These are phyloP conservation scores for Lippia alba DNA, from an alignment of 305 asterid species.

Conservation along the genomic window DNA sequence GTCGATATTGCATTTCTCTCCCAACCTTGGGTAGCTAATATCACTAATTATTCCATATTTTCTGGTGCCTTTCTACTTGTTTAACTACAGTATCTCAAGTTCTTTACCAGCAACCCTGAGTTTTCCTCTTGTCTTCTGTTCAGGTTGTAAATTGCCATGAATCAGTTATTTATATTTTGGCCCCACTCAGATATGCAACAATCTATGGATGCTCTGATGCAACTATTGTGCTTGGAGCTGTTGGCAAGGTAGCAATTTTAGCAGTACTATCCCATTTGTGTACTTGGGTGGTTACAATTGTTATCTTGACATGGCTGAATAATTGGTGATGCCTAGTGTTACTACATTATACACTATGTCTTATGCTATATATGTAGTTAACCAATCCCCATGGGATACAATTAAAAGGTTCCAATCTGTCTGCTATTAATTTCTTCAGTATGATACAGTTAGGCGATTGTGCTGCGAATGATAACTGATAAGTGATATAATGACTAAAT, in stretches of 20 bases:
- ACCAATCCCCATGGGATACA: not conserved
- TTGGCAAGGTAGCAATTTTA: constrained; percentile 78
- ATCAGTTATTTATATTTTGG: constrained; percentile 87
- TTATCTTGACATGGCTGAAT: constrained; percentile 24
- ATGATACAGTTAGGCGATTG: not conserved
- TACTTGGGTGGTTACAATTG: not conserved
- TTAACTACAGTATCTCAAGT: not conserved
- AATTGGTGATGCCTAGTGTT: constrained; percentile 6
- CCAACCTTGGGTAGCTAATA: not conserved
- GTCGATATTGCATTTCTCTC: constrained; percentile 5
- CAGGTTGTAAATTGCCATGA: constrained; percentile 98
- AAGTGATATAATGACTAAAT: constrained; percentile 15
- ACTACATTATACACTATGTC: not conserved
- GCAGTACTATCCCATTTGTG: constrained; percentile 15
- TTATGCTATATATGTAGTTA: constrained; percentile 11
- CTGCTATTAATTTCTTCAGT: constrained; percentile 8
- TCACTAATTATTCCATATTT: constrained; percentile 14
- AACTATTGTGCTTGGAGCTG: constrained; percentile 91
- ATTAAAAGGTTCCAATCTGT: not conserved
- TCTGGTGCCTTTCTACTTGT: constrained; percentile 13
- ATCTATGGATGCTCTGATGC: constrained; percentile 99
- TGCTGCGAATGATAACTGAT: constrained; percentile 16
- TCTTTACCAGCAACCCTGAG: constrained; percentile 26
- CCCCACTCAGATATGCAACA: constrained; percentile 87
- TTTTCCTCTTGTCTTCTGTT: constrained; percentile 30